Evolutionary conservation across 208 protist species (phyloP).

Genomic region (Leishmania turanica): DNA sequence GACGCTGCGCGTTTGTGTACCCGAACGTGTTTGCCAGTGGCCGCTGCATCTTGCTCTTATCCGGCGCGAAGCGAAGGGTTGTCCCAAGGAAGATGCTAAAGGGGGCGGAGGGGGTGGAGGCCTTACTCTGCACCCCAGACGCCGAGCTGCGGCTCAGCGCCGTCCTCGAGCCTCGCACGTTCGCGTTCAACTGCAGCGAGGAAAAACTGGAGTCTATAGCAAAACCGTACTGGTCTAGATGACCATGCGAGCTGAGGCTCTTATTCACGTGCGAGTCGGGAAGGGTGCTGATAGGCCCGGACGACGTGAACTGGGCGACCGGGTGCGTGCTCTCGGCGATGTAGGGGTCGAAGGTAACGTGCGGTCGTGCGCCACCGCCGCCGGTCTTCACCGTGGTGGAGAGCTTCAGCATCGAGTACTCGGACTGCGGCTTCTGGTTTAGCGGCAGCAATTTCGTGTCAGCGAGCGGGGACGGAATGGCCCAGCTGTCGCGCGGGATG

Average conservation of each 20-base stretch:
- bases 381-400: background rate
- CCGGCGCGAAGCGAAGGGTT: constrained; percentile 28
- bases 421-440: constrained; percentile 5
- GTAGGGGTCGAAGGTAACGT: constrained; percentile 27
- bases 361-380: constrained; percentile 8
- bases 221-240: constrained; percentile 26
- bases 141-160: background rate
- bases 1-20: constrained; percentile 13
- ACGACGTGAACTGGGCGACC: background rate
- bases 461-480: background rate
- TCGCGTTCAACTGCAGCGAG: background rate
- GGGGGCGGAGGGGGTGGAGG: background rate
- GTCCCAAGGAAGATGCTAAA: constrained; percentile 27
- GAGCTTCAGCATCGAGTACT: constrained; percentile 13
- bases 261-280: constrained; percentile 1
- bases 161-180: constrained; percentile 1
- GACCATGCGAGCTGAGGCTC: constrained; percentile 10
- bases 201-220: constrained; percentile 7
- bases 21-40: constrained; percentile 49
- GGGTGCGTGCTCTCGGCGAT: constrained; percentile 2
- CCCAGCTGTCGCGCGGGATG: background rate
- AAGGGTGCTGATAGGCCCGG: background rate
- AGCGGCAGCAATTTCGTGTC: background rate
- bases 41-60: constrained; percentile 39
- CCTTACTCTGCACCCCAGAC: background rate